Conservation (phyloP, 768 basidiomycete species). For the Lactarius indigo region DNA sequence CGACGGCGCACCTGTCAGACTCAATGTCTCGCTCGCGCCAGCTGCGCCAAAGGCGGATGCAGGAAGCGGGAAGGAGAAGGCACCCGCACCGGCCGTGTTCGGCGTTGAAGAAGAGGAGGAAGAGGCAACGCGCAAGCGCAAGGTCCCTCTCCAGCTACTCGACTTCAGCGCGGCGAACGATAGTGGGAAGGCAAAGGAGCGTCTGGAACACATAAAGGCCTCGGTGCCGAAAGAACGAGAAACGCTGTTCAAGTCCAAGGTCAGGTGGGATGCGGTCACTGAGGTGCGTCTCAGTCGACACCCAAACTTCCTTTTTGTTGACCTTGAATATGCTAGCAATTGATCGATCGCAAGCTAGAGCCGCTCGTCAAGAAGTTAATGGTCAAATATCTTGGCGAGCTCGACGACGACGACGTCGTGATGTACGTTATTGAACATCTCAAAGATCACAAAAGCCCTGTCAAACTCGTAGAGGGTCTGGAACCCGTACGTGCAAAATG, state of each 20-base stretch:
- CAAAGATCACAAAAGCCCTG: conserved; percentile 83
- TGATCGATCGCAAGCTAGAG: conserved; percentile 84
- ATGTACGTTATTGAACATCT: conserved; percentile 93
- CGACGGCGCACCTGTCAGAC: conserved; percentile 85
- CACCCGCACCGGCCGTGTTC: conserved; percentile 58
- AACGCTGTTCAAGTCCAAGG: conserved; percentile 74
- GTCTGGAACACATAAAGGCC: conserved; percentile 70
- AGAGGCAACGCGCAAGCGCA: conserved; percentile 69
- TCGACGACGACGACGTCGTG: conserved; percentile 90
- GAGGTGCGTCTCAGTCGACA: conserved; percentile 54
- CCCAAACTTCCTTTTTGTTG: conserved; percentile 15
- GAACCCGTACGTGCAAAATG: conserved; percentile 66
- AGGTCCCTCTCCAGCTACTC: conserved; percentile 82
- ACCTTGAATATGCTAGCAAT: conserved; percentile 42
- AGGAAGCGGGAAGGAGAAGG: conserved; percentile 42
- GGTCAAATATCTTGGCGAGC: conserved; percentile 83
- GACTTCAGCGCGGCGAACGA: conserved; percentile 84
- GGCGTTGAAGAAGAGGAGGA: conserved; percentile 89
- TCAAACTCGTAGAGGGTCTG: conserved; percentile 83
- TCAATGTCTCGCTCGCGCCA: conserved; percentile 70
- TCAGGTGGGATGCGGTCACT: conserved; percentile 87
- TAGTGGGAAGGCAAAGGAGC: conserved; percentile 73
- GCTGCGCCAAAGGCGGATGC: conserved; percentile 34
- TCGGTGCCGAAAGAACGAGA: conserved; percentile 78
- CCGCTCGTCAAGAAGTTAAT: conserved; percentile 80